phyloP scores from a whole-genome alignment of 1,284 basidiomycete species.

The Volvariella surrecta region DNA sequence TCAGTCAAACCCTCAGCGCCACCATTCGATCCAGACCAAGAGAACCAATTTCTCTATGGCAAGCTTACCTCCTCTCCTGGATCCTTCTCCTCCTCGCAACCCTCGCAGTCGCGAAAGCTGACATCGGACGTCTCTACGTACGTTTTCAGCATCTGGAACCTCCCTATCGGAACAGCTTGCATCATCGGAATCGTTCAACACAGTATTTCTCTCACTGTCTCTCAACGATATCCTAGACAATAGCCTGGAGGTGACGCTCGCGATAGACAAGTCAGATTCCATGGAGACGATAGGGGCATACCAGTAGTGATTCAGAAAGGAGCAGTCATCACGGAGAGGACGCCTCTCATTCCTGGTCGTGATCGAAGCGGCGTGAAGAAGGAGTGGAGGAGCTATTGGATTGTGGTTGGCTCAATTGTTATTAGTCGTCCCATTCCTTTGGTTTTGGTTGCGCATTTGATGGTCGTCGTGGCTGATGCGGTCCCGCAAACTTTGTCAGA shows the following conservation, averaged over 20 bases:
- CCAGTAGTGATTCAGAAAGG: constrained; percentile 9
- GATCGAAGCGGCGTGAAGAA: constrained; percentile 7
- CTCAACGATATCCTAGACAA: constrained; percentile 3
- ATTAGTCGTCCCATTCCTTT: constrained; percentile 46
- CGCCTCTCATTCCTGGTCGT: constrained; percentile 29
- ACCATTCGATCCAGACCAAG: constrained; percentile 21
- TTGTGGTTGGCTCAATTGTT: constrained; percentile 63
- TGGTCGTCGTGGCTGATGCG: constrained; percentile 38
- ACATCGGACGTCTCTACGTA: constrained; percentile 54
- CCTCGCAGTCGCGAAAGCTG: constrained; percentile 29
- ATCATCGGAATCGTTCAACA: constrained; percentile 34
- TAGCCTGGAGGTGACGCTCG: not conserved
- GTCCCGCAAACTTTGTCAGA: constrained; percentile 56
- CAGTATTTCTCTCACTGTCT: constrained; percentile 10
- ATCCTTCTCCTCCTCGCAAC: constrained; percentile 43
- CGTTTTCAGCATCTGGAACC: constrained; percentile 49
- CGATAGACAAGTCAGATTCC: not conserved
- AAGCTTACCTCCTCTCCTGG: constrained; percentile 49
- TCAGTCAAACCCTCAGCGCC: constrained; percentile 5
- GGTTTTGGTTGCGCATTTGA: constrained; percentile 48
- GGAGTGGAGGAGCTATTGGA: constrained; percentile 28
- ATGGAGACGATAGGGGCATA: constrained; percentile 16
- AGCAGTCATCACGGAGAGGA: constrained; percentile 25
- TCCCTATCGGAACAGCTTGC: constrained; percentile 38
- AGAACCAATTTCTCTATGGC: constrained; percentile 36